These are phyloP conservation scores for Phytophthora constricta DNA, from an alignment of 352 stramenopile genomes.

Conservation along the genomic window DNA sequence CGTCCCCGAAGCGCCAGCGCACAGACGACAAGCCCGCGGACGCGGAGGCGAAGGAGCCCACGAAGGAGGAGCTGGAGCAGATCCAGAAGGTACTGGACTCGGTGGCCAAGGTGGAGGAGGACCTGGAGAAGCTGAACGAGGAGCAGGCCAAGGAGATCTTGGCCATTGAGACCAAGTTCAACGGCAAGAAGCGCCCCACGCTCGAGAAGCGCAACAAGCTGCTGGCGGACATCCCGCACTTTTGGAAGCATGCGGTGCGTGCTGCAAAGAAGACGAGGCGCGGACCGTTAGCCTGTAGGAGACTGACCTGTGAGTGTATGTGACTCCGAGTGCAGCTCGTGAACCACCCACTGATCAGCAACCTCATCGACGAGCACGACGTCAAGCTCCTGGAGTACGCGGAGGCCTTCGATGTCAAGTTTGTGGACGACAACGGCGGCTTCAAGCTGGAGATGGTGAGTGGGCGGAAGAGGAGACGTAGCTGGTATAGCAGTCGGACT, in stretches of 20 bases:
- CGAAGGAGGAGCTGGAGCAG: constrained; percentile 44
- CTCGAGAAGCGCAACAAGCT: constrained; percentile 75
- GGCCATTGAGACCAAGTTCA: constrained; percentile 81
- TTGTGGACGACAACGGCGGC: constrained; percentile 66
- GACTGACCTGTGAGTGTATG: not conserved
- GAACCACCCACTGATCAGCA: constrained; percentile 73
- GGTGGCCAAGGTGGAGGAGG: constrained; percentile 59
- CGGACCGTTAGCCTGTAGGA: not conserved
- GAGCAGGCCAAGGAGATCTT: constrained; percentile 73
- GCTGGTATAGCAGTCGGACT: not conserved
- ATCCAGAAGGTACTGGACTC: constrained; percentile 65
- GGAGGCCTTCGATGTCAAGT: constrained; percentile 65
- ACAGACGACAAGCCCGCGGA: constrained; percentile 53
- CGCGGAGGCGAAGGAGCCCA: constrained; percentile 17
- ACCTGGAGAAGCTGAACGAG: constrained; percentile 70
- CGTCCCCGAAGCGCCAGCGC: constrained; percentile 80
- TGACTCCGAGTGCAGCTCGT: constrained; percentile 44
- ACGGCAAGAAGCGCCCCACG: constrained; percentile 65
- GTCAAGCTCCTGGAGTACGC: constrained; percentile 60
- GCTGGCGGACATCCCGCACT: constrained; percentile 65
- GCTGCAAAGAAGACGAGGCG: not conserved
- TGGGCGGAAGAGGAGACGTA: not conserved
- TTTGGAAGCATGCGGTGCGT: constrained; percentile 83
- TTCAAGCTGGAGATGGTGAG: constrained; percentile 80
- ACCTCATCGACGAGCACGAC: constrained; percentile 57